These are phyloP conservation scores for Sclerospora graminicola DNA, from an alignment of 352 stramenopile genomes.

Conservation along the genomic window DNA sequence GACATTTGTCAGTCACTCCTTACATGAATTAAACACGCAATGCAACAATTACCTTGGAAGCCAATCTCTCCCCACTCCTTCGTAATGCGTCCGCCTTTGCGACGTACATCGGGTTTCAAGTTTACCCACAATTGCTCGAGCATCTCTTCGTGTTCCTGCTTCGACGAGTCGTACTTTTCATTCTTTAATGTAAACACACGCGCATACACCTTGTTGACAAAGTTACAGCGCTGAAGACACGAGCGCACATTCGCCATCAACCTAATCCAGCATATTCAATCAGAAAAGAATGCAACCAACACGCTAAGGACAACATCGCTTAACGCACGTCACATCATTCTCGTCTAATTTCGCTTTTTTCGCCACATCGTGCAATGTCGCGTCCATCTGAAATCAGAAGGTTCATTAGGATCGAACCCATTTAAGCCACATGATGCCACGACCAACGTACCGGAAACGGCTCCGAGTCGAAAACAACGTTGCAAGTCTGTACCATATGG, in stretches of 20 bases:
- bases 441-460: conserved; percentile 35
- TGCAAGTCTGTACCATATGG: conserved; percentile 53
- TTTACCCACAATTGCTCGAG: conserved; percentile 74
- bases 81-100: conserved; percentile 62
- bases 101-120: conserved; percentile 70
- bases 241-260: conserved; percentile 54
- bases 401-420: neutral
- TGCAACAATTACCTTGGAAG: conserved; percentile 50
- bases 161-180: conserved; percentile 54
- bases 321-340: conserved; percentile 32
- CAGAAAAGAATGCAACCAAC: neutral
- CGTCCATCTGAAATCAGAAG: conserved; percentile 29
- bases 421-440: neutral
- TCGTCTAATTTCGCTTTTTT: conserved; percentile 37
- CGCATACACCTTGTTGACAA: conserved; percentile 66
- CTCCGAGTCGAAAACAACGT: conserved; percentile 73
- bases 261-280: conserved; percentile 16
- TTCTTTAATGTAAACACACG: conserved; percentile 44
- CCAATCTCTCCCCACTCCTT: conserved; percentile 85
- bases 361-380: conserved; percentile 44
- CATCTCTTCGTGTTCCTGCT: conserved; percentile 61
- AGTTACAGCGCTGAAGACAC: conserved; percentile 61
- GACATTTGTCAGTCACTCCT: neutral
- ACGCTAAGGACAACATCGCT: neutral
- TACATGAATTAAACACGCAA: neutral